phyloP scores from a whole-genome alignment of 2,329 filamentous ascomycete species.

The Tolypocladium guangdongense region DNA sequence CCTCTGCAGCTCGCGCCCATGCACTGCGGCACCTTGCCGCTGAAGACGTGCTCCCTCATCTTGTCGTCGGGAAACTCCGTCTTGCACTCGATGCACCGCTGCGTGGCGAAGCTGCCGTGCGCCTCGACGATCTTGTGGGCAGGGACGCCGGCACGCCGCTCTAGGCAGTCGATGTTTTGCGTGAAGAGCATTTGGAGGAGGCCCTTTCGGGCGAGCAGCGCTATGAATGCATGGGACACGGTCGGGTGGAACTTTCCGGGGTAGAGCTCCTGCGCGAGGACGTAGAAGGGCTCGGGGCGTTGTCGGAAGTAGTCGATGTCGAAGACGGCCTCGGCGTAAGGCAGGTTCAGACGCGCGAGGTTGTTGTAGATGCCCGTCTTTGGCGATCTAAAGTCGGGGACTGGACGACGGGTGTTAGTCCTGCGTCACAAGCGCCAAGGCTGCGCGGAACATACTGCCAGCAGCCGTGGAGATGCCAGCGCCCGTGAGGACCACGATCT shows the following conservation, averaged over 20 bases:
- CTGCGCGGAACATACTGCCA: slow-evolving; percentile 34
- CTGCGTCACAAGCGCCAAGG: neutral
- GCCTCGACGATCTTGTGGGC: slow-evolving; percentile 78
- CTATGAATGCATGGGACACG: slow-evolving; percentile 80
- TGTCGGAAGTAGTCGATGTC: slow-evolving; percentile 80
- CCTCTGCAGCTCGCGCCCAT: slow-evolving; percentile 52
- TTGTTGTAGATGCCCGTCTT: slow-evolving; percentile 92
- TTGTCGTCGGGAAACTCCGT: slow-evolving; percentile 56
- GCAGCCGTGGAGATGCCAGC: slow-evolving; percentile 76
- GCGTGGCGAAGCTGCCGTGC: slow-evolving; percentile 86
- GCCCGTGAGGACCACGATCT: slow-evolving; percentile 81
- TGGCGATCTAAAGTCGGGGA: slow-evolving; percentile 91
- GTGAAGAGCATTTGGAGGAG: slow-evolving; percentile 82
- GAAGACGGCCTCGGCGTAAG: slow-evolving; percentile 87
- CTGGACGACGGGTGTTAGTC: slow-evolving; percentile 27
- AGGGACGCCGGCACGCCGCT: slow-evolving; percentile 76
- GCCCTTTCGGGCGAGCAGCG: slow-evolving; percentile 67
- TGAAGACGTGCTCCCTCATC: slow-evolving; percentile 61
- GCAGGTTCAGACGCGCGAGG: slow-evolving; percentile 72
- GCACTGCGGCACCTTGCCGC: slow-evolving; percentile 62
- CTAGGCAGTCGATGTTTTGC: slow-evolving; percentile 95
- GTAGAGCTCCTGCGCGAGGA: slow-evolving; percentile 82
- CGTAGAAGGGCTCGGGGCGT: slow-evolving; percentile 84
- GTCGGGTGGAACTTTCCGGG: slow-evolving; percentile 85
- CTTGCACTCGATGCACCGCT: slow-evolving; percentile 86